phyloP scores from a whole-genome alignment of 129 eudicot species.

The Ambrosia trifida region DNA sequence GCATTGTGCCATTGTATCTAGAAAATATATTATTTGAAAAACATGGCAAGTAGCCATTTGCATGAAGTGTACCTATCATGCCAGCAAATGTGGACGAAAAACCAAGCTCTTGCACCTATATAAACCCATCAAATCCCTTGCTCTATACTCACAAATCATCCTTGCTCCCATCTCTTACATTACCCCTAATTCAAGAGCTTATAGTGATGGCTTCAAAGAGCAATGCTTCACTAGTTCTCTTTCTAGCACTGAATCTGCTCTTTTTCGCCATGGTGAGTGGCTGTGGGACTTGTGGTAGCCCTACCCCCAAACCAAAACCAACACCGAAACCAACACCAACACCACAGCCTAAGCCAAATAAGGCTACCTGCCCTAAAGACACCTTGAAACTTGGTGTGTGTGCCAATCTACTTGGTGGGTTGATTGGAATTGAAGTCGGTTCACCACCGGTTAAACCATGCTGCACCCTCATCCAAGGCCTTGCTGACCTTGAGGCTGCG shows the following conservation, averaged over 20 bases:
- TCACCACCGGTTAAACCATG: conserved; percentile 44
- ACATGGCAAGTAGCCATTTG: conserved; percentile 21
- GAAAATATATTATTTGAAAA: background rate
- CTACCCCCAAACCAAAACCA: conserved; percentile 35
- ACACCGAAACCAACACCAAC: too few relatives aligned
- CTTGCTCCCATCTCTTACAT: background rate
- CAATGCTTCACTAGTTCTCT: conserved; percentile 30
- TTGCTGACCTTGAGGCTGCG: conserved; percentile 59
- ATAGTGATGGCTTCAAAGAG: conserved; percentile 39
- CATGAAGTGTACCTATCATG: conserved; percentile 24
- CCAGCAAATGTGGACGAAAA: conserved; percentile 23
- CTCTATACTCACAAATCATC: conserved; percentile 15
- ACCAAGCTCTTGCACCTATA: conserved; percentile 8
- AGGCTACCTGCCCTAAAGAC: conserved; percentile 36
- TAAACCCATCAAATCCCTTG: conserved; percentile 14
- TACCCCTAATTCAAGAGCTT: background rate
- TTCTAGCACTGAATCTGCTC: conserved; percentile 47
- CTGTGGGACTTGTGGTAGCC: conserved; percentile 23
- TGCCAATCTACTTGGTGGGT: conserved; percentile 31
- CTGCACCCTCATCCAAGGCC: conserved; percentile 50
- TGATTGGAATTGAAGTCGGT: conserved; percentile 28
- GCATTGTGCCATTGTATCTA: background rate
- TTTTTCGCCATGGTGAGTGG: conserved; percentile 47
- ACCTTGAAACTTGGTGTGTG: conserved; percentile 43
- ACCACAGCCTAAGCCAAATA: conserved; percentile 21